These are phyloP conservation scores for Apiotrichum domesticum DNA, from an alignment of 1,284 basidiomycete genomes.

Conservation along the genomic window DNA sequence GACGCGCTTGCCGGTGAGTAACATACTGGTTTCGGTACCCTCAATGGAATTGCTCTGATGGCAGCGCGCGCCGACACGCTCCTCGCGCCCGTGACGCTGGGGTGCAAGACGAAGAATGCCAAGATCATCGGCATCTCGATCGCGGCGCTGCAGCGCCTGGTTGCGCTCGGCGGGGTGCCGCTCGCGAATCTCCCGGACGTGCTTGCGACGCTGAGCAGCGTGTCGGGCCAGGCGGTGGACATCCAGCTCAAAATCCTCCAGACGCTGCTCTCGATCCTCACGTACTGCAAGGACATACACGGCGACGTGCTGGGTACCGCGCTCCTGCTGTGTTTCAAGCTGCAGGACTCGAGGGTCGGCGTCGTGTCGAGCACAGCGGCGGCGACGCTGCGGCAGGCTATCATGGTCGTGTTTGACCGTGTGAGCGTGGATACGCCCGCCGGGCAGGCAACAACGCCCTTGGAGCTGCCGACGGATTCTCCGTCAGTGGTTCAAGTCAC, in stretches of 20 bases:
- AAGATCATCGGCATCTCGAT: constrained; percentile 91
- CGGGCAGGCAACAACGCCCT: constrained; percentile 1
- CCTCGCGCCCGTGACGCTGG: constrained; percentile 84
- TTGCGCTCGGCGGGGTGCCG: constrained; percentile 78
- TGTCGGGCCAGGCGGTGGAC: constrained; percentile 87
- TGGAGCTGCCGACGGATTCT: constrained; percentile 13
- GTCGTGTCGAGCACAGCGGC: constrained; percentile 97
- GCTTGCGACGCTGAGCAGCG: constrained; percentile 71
- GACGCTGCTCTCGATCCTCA: constrained; percentile 79
- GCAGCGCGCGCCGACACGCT: constrained; percentile 71
- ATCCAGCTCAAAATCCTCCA: constrained; percentile 89
- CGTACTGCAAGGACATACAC: constrained; percentile 74
- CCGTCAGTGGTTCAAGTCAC: constrained; percentile 47
- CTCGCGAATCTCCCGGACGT: constrained; percentile 60
- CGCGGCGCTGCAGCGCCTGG: constrained; percentile 83
- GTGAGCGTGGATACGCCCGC: constrained; percentile 48
- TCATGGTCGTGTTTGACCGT: constrained; percentile 97
- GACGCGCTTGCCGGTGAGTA: constrained; percentile 23
- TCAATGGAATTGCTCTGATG: constrained; percentile 20
- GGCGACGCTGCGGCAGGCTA: constrained; percentile 88
- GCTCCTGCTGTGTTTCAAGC: constrained; percentile 81
- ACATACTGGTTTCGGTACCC: constrained; percentile 12
- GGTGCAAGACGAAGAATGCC: constrained; percentile 83
- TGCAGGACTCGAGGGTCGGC: constrained; percentile 90
- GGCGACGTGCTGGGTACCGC: constrained; percentile 70